Evolutionary conservation across 805 yeast genomes (phyloP).

Genomic region (Ogataea neopini): DNA sequence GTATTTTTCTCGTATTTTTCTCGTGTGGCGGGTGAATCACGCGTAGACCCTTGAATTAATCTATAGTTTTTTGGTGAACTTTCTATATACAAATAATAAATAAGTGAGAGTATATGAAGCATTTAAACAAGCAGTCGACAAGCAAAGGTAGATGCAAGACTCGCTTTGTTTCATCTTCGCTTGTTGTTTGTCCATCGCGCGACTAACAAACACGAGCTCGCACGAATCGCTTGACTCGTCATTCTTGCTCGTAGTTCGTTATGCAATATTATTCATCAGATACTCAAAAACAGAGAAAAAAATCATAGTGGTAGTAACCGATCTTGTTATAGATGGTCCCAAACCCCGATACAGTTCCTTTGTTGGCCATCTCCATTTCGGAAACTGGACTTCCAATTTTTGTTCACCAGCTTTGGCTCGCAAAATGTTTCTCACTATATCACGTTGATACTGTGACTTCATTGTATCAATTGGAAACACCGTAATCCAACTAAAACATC

Average conservation of each 20-base stretch:
- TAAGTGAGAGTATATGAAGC: too few species aligned
- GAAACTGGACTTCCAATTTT: conserved; percentile 38
- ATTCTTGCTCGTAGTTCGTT: conserved; percentile 2
- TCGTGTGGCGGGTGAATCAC: background rate
- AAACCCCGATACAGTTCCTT: conserved; percentile 71
- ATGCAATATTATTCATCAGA: conserved; percentile 57
- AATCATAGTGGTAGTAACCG: conserved; percentile 71
- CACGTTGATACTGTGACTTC: conserved; percentile 74
- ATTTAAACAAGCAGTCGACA: too few species aligned
- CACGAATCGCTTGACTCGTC: background rate
- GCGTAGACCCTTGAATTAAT: background rate
- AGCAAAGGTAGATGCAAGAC: too few species aligned
- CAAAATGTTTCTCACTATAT: conserved; percentile 67
- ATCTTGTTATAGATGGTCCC: conserved; percentile 70
- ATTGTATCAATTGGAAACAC: conserved; percentile 83
- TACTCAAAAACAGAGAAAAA: conserved; percentile 74
- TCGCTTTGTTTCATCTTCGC: too few species aligned
- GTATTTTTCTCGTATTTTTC: too few species aligned
- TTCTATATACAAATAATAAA: background rate
- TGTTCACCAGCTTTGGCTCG: conserved; percentile 48
- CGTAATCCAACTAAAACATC: conserved; percentile 70
- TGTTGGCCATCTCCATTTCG: conserved; percentile 41
- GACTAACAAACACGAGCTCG: too few species aligned
- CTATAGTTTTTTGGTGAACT: too few species aligned
- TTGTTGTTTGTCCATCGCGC: too few species aligned